A percentile compares a stretch with the other conserved stretches of the same genome.
phyloP scores from a whole-genome alignment of 352 stramenopile species.

The Phytopythium cucurbitacearum region DNA sequence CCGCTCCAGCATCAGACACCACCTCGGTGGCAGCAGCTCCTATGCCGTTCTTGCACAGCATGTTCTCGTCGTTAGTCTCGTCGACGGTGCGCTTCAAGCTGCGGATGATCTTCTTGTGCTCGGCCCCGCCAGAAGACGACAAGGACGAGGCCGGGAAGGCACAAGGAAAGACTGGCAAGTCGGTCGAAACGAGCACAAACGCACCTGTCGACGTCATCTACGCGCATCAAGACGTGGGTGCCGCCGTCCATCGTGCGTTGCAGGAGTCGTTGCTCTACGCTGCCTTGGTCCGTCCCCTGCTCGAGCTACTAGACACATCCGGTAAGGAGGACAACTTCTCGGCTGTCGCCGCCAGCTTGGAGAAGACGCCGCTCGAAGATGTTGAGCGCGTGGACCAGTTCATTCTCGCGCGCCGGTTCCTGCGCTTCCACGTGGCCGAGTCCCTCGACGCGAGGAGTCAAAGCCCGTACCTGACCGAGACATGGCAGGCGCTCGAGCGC shows the following conservation, averaged over 20 bases:
- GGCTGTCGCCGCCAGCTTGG: constrained; percentile 2
- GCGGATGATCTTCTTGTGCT: constrained; percentile 48
- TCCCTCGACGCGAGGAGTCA: constrained; percentile 14
- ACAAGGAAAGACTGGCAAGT: constrained; percentile 12
- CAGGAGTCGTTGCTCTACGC: constrained; percentile 46
- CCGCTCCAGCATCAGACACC: background rate
- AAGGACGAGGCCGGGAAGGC: constrained; percentile 12
- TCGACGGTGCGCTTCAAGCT: constrained; percentile 60
- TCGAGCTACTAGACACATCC: constrained; percentile 12
- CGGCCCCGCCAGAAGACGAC: constrained; percentile 29
- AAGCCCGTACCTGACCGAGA: constrained; percentile 15
- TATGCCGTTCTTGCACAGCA: constrained; percentile 34
- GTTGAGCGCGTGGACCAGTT: constrained; percentile 51
- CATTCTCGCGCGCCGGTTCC: constrained; percentile 45
- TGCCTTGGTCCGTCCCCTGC: constrained; percentile 23
- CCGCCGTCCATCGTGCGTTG: constrained; percentile 64
- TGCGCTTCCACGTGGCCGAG: constrained; percentile 39
- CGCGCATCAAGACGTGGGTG: constrained; percentile 72
- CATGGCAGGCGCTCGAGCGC: constrained; percentile 30
- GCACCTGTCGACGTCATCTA: constrained; percentile 34
- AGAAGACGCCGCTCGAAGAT: constrained; percentile 24
- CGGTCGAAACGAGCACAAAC: constrained; percentile 11
- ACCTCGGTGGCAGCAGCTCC: background rate
- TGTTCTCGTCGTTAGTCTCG: constrained; percentile 48
- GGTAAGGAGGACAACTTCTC: constrained; percentile 7